Evolutionary conservation across 306 rosid species (phyloP).

Genomic region (Acmispon strigosus): DNA sequence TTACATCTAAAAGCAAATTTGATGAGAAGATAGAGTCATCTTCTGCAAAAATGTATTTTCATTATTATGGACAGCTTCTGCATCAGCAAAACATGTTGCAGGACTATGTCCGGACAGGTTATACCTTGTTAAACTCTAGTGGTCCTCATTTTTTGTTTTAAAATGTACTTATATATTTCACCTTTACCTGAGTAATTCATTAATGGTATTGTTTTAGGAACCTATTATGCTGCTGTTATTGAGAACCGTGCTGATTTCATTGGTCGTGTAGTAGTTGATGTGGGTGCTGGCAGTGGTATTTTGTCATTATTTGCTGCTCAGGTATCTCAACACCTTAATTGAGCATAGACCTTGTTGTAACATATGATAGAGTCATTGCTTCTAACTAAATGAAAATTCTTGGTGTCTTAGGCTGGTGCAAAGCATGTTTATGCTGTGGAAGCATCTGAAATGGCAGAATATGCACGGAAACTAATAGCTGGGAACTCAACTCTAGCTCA

Average conservation of each 20-base stretch:
- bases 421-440: conserved; percentile 98
- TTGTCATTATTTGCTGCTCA: conserved; percentile 97
- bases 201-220: conserved; percentile 43
- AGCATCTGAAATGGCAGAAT: conserved; percentile 99
- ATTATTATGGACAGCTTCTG: conserved; percentile 88
- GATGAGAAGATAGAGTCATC: conserved; percentile 92
- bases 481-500: conserved; percentile 76
- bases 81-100: conserved; percentile 97
- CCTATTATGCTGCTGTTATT: conserved; percentile 84
- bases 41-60: conserved; percentile 94
- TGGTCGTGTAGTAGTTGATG: conserved; percentile 92
- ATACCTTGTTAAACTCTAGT: conserved; percentile 12
- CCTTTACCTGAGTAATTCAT: background rate
- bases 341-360: background rate
- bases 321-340: conserved; percentile 39
- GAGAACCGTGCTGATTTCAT: conserved; percentile 81
- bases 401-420: conserved; percentile 76
- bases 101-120: conserved; percentile 97
- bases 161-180: background rate
- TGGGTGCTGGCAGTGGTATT: conserved; percentile 98
- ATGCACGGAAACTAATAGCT: conserved; percentile 73
- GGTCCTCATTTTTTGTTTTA: background rate
- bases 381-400: background rate
- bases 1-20: conserved; percentile 64
- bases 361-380: background rate